Base-by-base conservation (phyloP, 2,329 filamentous ascomycete species). In the Escovopsis sp. region DNA sequence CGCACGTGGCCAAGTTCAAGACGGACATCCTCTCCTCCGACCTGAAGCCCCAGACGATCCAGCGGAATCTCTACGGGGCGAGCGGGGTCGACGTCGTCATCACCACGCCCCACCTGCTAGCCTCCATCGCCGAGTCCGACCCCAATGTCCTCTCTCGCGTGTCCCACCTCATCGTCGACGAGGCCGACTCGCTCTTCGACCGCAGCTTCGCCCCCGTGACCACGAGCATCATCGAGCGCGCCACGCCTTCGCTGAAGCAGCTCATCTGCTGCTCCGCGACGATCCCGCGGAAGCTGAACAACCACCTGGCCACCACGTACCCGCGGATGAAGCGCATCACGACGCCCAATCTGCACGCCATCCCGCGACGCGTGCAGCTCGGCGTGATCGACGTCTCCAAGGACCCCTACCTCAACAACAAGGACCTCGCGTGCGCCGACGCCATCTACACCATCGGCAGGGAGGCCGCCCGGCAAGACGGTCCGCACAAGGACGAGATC, bases 181-280 rank as follows among this genome's bases (percentile, higher is more conserved):
- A 98, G 63, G 92, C 92, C 1, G 90, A 98, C 58, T 94, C 87
- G 4, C 73, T 98, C 9, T 73, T 98, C 45, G 92, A 98, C 59
- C 81, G 86, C 39, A 92, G 85, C 39, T 98, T 98, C 62, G 72
- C 81, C 4, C 78, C 84, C 1, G 76, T 79, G 17, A 96, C 90
- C 0, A 80, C 74, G 10, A 70, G 73, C 37, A 83, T 98, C 45
- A 70, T 98, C 43, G 83, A 93, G 49, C 79, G 81, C 39, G 73
- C 79, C 2, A 70, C 76, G 6, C 85, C 88, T 0, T 90, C 85
- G 1, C 61, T 96, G 32, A 74, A 84, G 50, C 83, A 94, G 53
- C 68, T 98, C 17, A 69, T 98, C 32, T 73, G 96, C 43, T 98
- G 90, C 64, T 96, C 88, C 4, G 90, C 90, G 35, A 98, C 90